Percentiles rank a stretch among this genome's conserved stretches.
phyloP scores from a whole-genome alignment of 2,329 filamentous ascomycete genomes.

The Rachicladosporium sp. region DNA sequence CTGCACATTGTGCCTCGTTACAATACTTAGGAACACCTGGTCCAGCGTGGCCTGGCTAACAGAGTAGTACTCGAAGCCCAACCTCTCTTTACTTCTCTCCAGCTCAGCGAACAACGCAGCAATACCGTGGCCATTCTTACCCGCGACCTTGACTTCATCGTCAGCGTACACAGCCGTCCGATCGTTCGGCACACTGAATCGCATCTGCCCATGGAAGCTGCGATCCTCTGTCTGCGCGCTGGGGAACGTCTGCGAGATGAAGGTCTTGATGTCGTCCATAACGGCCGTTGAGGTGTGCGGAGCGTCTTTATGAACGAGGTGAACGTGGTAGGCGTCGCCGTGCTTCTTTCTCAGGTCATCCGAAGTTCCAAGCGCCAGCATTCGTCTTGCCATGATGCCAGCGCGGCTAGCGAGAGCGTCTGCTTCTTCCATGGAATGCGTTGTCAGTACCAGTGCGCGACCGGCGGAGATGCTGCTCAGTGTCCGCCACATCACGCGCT shows the following conservation, averaged over 20 bases:
- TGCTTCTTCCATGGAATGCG: slow-evolving; percentile 91
- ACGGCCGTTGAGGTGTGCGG: slow-evolving; percentile 59
- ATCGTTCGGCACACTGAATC: slow-evolving; percentile 59
- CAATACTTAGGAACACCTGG: slow-evolving; percentile 80
- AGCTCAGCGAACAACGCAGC: slow-evolving; percentile 58
- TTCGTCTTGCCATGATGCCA: slow-evolving; percentile 72
- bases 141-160: slow-evolving; percentile 9
- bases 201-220: slow-evolving; percentile 72
- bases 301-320: slow-evolving; percentile 63
- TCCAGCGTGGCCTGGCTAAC: slow-evolving; percentile 80
- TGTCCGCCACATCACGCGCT: slow-evolving; percentile 87
- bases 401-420: slow-evolving; percentile 74
- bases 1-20: slow-evolving; percentile 63
- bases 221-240: slow-evolving; percentile 58
- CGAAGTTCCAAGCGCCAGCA: slow-evolving; percentile 73
- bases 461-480: slow-evolving; percentile 61
- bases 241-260: slow-evolving; percentile 51
- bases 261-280: slow-evolving; percentile 52
- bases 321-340: slow-evolving; percentile 68
- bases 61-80: slow-evolving; percentile 76
- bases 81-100: slow-evolving; percentile 53
- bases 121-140: slow-evolving; percentile 34
- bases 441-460: slow-evolving; percentile 76
- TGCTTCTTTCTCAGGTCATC: slow-evolving; percentile 61
- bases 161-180: slow-evolving; percentile 10